Conservation (phyloP, 495 filamentous ascomycete species). For the Neurospora africana region DNA sequence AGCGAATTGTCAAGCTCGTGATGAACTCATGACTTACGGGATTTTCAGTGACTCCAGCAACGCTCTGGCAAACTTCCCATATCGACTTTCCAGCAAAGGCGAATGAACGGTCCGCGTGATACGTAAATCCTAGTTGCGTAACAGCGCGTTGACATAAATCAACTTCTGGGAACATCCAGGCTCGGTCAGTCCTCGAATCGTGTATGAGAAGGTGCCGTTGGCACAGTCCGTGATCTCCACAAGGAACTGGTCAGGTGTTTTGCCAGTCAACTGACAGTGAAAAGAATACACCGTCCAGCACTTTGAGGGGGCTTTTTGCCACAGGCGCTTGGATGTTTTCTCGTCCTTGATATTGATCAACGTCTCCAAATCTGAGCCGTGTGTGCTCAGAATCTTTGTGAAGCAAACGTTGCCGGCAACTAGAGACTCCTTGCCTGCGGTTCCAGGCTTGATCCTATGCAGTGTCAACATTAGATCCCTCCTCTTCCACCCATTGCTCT, state of each 20-base stretch:
- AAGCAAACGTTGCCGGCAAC: constrained; percentile 19
- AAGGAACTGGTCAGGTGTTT: constrained; percentile 20
- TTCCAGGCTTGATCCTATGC: background rate
- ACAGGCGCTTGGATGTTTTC: constrained; percentile 9
- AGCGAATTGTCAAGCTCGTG: background rate
- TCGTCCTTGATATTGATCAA: constrained; percentile 20
- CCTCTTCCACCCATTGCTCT: constrained; percentile 13
- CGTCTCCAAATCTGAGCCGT: constrained; percentile 24
- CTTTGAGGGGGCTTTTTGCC: constrained; percentile 4
- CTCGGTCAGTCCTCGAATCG: constrained; percentile 11
- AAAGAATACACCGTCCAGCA: constrained; percentile 42
- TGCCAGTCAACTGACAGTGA: constrained; percentile 22
- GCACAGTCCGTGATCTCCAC: constrained; percentile 43
- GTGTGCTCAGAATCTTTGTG: constrained; percentile 31
- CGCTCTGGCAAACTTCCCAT: constrained; percentile 18
- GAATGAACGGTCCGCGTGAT: constrained; percentile 12
- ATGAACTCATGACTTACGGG: constrained; percentile 18
- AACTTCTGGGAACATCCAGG: constrained; percentile 5
- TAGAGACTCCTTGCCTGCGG: background rate
- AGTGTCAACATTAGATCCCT: constrained; percentile 9
- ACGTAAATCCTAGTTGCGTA: constrained; percentile 33
- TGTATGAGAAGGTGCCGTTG: constrained; percentile 14
- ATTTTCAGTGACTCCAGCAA: constrained; percentile 26
- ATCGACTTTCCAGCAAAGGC: constrained; percentile 11
- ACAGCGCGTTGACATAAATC: constrained; percentile 32